Evolutionary conservation across 495 filamentous ascomycete genomes (phyloP), one percentile per base, ranked within the genome.

Genomic region (Friedmanniomyces simplex): DNA sequence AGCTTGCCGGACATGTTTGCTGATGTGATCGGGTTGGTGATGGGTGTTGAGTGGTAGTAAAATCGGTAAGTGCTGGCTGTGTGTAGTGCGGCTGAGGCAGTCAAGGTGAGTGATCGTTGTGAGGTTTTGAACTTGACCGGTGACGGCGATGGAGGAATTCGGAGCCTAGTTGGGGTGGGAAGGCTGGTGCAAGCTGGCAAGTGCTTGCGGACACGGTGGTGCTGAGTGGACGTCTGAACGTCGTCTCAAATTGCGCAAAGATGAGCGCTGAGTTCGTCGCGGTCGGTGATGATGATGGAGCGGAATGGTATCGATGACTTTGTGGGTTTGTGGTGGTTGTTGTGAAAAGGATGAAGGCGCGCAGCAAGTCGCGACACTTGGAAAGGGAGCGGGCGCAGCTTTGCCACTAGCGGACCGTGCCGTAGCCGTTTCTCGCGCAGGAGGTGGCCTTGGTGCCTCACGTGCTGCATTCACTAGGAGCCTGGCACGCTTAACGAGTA

Each of bases 1-100:
- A 98, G 84, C 75, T 96, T 97, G 71, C 80, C 82, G 76, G 89
- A 88, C 90, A 95, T 95, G 54, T 62, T 82, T 73, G 72, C 49
- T 57, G 51, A 8, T 13, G 21, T 55, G 18, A 25, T 52, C 26
- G 49, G 11, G 46, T 49, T 24, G 46, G 46, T 49, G 39, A 6
- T 43, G 13, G 39, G 4, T 5, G 39, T 5, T 20, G 39, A 43
- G 39, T 43, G 39, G 14, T 16, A 5, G 13, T 43, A 13, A 43
- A 20, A 20, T 5, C 39, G 39, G 14, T 43, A n/a, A 20, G 39
- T 43, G 18, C 3, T 43, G 39, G 39, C 39, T 43, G 14, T 5
- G 14, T n/a, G 39, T 43, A 20, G 39, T 16, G 39, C 28, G 28
- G 28, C 28, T 32, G 28, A 32, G 28, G 4, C 28, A 20, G 39